Base-by-base conservation (phyloP, 208 protist genomes). In the Leishmania braziliensis region DNA sequence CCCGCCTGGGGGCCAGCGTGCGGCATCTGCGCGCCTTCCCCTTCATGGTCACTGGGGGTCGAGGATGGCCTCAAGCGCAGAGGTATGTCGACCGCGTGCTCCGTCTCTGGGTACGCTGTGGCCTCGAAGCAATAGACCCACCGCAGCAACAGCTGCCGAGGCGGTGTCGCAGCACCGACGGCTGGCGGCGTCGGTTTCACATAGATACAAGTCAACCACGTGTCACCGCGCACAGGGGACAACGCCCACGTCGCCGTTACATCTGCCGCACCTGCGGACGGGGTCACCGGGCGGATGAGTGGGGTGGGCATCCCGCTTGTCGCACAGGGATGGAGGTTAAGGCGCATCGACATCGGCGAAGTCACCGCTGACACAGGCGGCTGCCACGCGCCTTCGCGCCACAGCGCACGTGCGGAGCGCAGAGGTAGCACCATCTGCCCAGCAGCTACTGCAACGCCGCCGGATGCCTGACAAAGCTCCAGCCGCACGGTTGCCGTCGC, bases 121-220 rank as follows among this genome's bases (percentile, higher is more conserved):
- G 63, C 51, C 78, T 85, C 82, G 36, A 85, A 82, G 50, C 53
- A 46, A 66, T 82, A 85, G 53, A 85, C 73, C 77, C 77, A 88
- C 9, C 81, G 85, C 48, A 88, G 81, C 50, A 79, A 0, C 77
- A 79, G 76, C 43, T 43, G 54, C 58, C 77, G 63, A 33, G 5
- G 43, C 76, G 71, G 6, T 1, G 36, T 63, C 53, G 74, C 53
- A 8, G 53, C 72, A 62, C 48, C 63, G 29, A 58, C 76, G 16
- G 46, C 20, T 48, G 18, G 72, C 9, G 53, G 54, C 26, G 46
- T 48, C 5, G 46, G 54, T 12, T 71, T 51, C 18, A 81, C 16
- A 16, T 39, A 33, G 43, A 85, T 56, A 54, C 82, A 85, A 29
- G 77, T 79, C 1, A 79, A 23, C 69, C 65, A 85, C 23, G 77